Evolutionary conservation across 2,329 filamentous ascomycete genomes (phyloP).

Genomic region (Beauveria rudraprayagi): DNA sequence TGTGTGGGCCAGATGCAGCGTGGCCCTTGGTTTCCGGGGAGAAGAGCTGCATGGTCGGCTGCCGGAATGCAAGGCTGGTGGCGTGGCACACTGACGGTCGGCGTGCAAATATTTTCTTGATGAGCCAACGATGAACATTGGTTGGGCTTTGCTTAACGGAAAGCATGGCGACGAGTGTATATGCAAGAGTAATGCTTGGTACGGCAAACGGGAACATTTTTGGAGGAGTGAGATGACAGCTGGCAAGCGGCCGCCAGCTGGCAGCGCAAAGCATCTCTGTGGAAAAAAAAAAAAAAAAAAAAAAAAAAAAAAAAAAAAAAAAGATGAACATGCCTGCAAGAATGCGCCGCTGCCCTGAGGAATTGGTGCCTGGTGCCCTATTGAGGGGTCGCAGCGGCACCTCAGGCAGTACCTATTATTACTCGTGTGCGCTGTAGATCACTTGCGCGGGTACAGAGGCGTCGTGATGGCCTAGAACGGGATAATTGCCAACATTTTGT

Average conservation of each 20-base stretch:
- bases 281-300: too few species aligned
- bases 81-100: constrained; percentile 3
- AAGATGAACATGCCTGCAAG: too few species aligned
- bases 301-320: too few species aligned
- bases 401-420: too few species aligned
- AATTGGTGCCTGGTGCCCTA: background rate
- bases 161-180: background rate
- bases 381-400: background rate
- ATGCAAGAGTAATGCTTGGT: background rate
- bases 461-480: background rate
- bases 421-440: too few species aligned
- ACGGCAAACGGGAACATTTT: background rate
- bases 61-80: constrained; percentile 8
- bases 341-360: background rate
- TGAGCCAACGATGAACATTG: background rate
- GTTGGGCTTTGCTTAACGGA: background rate
- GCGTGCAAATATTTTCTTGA: background rate
- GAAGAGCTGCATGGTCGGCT: background rate
- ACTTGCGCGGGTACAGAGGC: background rate
- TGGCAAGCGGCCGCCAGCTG: background rate
- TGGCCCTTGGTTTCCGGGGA: background rate
- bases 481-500: background rate
- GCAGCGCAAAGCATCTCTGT: background rate
- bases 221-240: background rate
- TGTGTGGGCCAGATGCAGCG: constrained; percentile 4